Evolutionary conservation across 2,329 filamentous ascomycete genomes (phyloP), one percentile per base, ranked within the genome.

Genomic region (Penicillium sp.): DNA sequence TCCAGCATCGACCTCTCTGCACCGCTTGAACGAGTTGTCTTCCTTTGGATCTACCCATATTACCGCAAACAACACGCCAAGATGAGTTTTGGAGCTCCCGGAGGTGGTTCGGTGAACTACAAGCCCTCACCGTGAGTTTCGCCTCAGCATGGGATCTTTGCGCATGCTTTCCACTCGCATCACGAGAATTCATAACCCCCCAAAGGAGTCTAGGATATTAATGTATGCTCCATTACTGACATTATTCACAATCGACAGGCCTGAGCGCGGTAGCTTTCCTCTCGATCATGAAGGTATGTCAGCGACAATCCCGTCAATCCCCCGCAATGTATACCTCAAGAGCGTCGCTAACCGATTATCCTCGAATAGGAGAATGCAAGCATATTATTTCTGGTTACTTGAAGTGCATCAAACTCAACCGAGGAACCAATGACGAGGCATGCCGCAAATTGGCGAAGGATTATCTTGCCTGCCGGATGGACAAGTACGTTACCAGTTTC

Each of bases 401-500:
- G 48, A 82, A 84, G 57, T 99, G 95, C 75, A 88, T 99, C 72
- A 95, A 93, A 73, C 88, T 85, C 61, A 87, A 89, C 62, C 86
- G 86, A 65, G 95, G 95, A 24, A 85, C 90, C 67, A 98, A 98
- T 72, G 90, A 95, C 63, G 83, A 90, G 60, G 87, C 91, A 70
- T 99, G 95, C 73, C 88, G 95, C 56, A 80, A 86, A 69, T 77
- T 97, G 53, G 93, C 93, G 58, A 98, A 97, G 78, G 84, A 86
- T 29, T 99, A 99, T 74, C 80, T 99, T 53, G 80, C 86, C 49
- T 99, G 95, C 75, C 86, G 95, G 48, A 99, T 99, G 95, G 93
- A 98, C 66, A 86, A 88, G 92, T 96, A 80, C 72, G 87, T 78
- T 33, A 19, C 19, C 19, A 47, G 41, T 35, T 10, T 51, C 35